phyloP scores from a whole-genome alignment of 768 basidiomycete genomes.

The Lactifluus subvellereus region DNA sequence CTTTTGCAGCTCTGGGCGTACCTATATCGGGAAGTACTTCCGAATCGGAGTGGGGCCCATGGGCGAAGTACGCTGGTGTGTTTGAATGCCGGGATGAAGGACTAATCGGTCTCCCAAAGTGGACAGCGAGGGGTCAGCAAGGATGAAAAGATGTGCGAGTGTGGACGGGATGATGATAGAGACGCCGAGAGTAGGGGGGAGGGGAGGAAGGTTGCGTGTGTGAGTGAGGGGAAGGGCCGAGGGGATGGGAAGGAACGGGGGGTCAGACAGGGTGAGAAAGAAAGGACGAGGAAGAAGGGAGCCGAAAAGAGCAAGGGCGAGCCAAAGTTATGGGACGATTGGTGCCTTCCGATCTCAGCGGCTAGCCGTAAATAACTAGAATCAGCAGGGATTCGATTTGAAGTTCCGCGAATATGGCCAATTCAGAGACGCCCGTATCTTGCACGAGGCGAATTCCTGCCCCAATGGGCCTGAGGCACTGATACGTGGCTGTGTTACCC shows the following conservation, averaged over 20 bases:
- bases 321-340: constrained; percentile 15
- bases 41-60: constrained; percentile 16
- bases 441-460: constrained; percentile 16
- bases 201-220: neutral
- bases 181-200: constrained; percentile 11
- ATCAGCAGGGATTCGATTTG: constrained; percentile 8
- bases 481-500: constrained; percentile 23
- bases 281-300: constrained; percentile 2
- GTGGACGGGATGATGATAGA: constrained; percentile 1
- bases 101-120: neutral
- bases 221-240: neutral
- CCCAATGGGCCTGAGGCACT: constrained; percentile 17
- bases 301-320: constrained; percentile 7
- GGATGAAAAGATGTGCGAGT: constrained; percentile 8
- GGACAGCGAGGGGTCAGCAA: neutral
- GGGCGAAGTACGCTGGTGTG: constrained; percentile 8
- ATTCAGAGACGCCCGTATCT: constrained; percentile 7
- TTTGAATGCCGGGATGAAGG: constrained; percentile 17
- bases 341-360: constrained; percentile 26
- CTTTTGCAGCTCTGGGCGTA: constrained; percentile 11
- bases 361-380: constrained; percentile 24
- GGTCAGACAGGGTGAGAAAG: neutral
- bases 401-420: constrained; percentile 17
- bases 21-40: constrained; percentile 23
- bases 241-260: neutral